These are phyloP conservation scores for Alternaria triticimaculans DNA, from an alignment of 2,329 filamentous ascomycete species.

Conservation along the genomic window DNA sequence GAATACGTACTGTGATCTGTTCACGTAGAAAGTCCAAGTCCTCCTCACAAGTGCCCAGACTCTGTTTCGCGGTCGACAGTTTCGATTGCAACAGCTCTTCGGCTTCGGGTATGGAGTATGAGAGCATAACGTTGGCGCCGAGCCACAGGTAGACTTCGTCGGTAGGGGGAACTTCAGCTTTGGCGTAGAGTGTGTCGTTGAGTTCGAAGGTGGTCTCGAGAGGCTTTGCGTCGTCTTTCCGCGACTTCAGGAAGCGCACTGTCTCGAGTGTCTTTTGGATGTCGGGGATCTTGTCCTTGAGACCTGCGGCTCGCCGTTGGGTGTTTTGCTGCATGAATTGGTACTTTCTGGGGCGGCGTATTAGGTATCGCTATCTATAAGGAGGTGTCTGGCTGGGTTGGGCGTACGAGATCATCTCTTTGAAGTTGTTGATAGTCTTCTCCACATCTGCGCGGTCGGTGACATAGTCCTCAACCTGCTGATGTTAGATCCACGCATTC, in stretches of 20 bases:
- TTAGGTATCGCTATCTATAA: constrained; percentile 13
- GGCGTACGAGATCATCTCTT: constrained; percentile 88
- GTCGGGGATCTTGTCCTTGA: constrained; percentile 95
- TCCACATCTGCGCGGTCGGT: constrained; percentile 80
- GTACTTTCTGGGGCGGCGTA: constrained; percentile 75
- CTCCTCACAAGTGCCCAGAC: constrained; percentile 88
- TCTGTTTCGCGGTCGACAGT: constrained; percentile 78
- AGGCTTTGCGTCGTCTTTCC: constrained; percentile 72
- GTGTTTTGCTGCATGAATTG: constrained; percentile 99
- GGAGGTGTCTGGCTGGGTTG: background rate
- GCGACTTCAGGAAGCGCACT: constrained; percentile 80
- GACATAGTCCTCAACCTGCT: constrained; percentile 80
- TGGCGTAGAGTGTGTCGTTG: constrained; percentile 93
- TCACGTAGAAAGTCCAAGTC: constrained; percentile 94
- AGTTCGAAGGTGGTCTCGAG: constrained; percentile 95
- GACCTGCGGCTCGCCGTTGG: constrained; percentile 77
- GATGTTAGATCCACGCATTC: background rate
- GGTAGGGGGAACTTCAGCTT: constrained; percentile 79
- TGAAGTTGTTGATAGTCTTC: constrained; percentile 79
- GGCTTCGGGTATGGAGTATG: constrained; percentile 90
- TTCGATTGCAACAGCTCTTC: constrained; percentile 79
- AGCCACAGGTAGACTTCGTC: constrained; percentile 97
- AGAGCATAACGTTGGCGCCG: constrained; percentile 97
- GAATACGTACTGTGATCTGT: constrained; percentile 79
- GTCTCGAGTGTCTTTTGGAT: constrained; percentile 96